phyloP scores from a whole-genome alignment of 495 filamentous ascomycete genomes.

The Corynascus novoguineensis region DNA sequence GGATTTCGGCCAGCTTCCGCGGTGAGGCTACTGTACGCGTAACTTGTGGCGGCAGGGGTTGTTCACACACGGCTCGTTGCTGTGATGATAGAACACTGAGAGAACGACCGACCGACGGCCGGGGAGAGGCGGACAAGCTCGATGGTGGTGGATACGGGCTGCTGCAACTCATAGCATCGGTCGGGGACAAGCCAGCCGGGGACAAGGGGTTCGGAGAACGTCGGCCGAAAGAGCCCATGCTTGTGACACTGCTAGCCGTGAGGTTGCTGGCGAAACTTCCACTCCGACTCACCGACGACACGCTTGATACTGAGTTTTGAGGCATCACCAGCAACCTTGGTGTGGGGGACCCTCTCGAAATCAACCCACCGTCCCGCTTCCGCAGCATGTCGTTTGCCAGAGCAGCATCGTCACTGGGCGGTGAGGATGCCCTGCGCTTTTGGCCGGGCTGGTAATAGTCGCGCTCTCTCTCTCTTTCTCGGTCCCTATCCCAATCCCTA shows the following conservation, averaged over 20 bases:
- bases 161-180: conserved; percentile 40
- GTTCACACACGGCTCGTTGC: conserved; percentile 41
- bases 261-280: conserved; percentile 69
- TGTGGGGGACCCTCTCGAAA: conserved; percentile 53
- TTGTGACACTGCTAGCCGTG: conserved; percentile 68
- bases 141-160: conserved; percentile 55
- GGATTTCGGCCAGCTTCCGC: conserved; percentile 43
- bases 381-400: conserved; percentile 62
- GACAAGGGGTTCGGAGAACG: conserved; percentile 70
- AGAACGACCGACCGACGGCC: conserved; percentile 42
- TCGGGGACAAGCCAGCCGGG: conserved; percentile 52
- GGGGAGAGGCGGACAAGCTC: conserved; percentile 59
- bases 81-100: conserved; percentile 33
- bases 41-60: conserved; percentile 22
- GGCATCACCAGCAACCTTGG: conserved; percentile 55
- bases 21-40: conserved; percentile 40
- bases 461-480: conserved; percentile 26
- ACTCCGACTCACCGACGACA: conserved; percentile 65
- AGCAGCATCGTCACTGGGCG: conserved; percentile 63
- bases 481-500: conserved; percentile 21
- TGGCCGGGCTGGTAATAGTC: conserved; percentile 47
- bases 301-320: conserved; percentile 64
- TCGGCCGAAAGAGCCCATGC: conserved; percentile 63
- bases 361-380: conserved; percentile 51
- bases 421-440: conserved; percentile 79